These are phyloP conservation scores for Irpex sp. DNA, from an alignment of 1,284 basidiomycete species.

Conservation along the genomic window DNA sequence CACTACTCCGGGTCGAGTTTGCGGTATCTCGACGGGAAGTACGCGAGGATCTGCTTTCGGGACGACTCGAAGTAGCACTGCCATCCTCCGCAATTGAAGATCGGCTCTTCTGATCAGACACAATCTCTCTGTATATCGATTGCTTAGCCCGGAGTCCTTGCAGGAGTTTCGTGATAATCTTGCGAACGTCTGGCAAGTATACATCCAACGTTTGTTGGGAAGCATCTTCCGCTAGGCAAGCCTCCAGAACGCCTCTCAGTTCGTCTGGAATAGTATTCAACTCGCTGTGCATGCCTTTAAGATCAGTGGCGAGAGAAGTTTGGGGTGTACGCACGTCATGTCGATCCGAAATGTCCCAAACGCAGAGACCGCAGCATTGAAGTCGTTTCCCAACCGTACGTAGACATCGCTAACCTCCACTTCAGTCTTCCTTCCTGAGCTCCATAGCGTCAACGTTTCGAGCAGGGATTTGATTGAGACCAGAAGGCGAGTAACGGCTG, in stretches of 20 bases:
- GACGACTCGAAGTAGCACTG: slow-evolving; percentile 30
- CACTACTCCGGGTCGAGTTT: slow-evolving; percentile 17
- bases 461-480: slow-evolving; percentile 95
- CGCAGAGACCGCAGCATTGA: slow-evolving; percentile 89
- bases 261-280: slow-evolving; percentile 88
- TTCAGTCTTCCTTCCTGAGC: slow-evolving; percentile 73
- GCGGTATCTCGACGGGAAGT: slow-evolving; percentile 8
- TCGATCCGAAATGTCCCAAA: slow-evolving; percentile 86
- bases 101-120: slow-evolving; percentile 53
- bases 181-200: slow-evolving; percentile 88
- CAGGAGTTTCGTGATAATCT: slow-evolving; percentile 90
- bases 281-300: slow-evolving; percentile 52
- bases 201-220: slow-evolving; percentile 81
- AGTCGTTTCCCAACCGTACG: slow-evolving; percentile 95
- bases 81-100: slow-evolving; percentile 41
- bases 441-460: slow-evolving; percentile 90
- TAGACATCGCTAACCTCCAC: slow-evolving; percentile 93
- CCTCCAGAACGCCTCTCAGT: slow-evolving; percentile 85
- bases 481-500: slow-evolving; percentile 88
- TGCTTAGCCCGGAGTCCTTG: slow-evolving; percentile 94
- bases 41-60: slow-evolving; percentile 48
- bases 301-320: neutral
- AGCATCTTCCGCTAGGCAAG: slow-evolving; percentile 89
- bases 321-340: slow-evolving; percentile 73
- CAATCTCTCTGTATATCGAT: slow-evolving; percentile 68